Percentiles rank a stretch among this genome's conserved stretches.
Evolutionary conservation across 495 filamentous ascomycete genomes (phyloP).

Genomic region (Penicillium parvum): DNA sequence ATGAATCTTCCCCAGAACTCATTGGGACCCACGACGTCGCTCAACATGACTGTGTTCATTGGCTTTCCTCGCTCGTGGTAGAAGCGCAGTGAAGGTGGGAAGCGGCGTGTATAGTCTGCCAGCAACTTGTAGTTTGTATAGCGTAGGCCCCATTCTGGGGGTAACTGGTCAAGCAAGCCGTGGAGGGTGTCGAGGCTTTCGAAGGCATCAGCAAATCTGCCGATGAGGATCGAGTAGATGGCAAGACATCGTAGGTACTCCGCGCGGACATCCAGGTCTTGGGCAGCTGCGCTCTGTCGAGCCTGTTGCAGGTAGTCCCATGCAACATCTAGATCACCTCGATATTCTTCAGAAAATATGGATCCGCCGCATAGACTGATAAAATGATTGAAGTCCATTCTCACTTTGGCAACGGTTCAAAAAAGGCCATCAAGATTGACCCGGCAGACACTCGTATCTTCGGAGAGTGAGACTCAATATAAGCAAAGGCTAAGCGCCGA

Average conservation of each 20-base stretch:
- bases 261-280: slow-evolving; percentile 6
- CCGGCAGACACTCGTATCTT: no score
- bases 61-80: slow-evolving; percentile 20
- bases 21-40: slow-evolving; percentile 10
- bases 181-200: slow-evolving; percentile 6
- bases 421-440: no score
- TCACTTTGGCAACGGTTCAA: background rate
- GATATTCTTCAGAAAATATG: slow-evolving; percentile 22
- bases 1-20: slow-evolving; percentile 10
- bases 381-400: slow-evolving; percentile 17
- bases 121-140: slow-evolving; percentile 20
- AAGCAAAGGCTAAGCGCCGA: no score
- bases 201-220: slow-evolving; percentile 20
- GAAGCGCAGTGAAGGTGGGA: slow-evolving; percentile 17
- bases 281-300: background rate
- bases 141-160: slow-evolving; percentile 23
- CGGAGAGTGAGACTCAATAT: background rate
- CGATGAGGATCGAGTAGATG: slow-evolving; percentile 13
- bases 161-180: slow-evolving; percentile 6
- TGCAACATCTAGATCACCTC: slow-evolving; percentile 18
- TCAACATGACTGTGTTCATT: slow-evolving; percentile 7
- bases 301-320: slow-evolving; percentile 9
- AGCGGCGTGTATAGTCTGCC: slow-evolving; percentile 21
- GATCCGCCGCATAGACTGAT: slow-evolving; percentile 17
- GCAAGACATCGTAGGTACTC: slow-evolving; percentile 20